phyloP scores from a whole-genome alignment of 2,329 filamentous ascomycete species.

The Daldinia sp. region DNA sequence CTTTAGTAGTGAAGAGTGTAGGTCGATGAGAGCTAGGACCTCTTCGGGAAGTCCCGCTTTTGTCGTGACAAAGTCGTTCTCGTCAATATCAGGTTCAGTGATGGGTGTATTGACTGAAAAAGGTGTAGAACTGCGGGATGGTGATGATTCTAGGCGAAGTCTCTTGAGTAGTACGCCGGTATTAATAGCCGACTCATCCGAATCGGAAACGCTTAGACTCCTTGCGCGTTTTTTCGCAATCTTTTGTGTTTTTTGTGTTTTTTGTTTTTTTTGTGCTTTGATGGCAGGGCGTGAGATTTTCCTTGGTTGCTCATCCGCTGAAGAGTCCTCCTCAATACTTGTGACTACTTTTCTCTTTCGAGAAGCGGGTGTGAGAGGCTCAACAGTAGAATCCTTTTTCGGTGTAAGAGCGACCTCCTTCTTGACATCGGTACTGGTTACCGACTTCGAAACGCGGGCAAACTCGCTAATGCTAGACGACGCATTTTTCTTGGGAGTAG shows the following conservation, averaged over 20 bases:
- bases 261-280: conserved; percentile 43
- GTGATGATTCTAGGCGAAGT: conserved; percentile 56
- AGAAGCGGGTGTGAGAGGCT: conserved; percentile 53
- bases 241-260: too few species aligned
- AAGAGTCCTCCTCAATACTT: conserved; percentile 50
- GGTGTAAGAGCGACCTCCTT: conserved; percentile 45
- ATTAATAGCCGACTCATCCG: conserved; percentile 51
- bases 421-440: conserved; percentile 47
- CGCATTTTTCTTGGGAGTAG: conserved; percentile 46
- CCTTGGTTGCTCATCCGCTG: conserved; percentile 48
- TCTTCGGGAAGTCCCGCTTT: conserved; percentile 60
- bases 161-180: conserved; percentile 56
- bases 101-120: conserved; percentile 55
- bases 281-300: conserved; percentile 35
- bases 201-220: conserved; percentile 51
- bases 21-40: conserved; percentile 69
- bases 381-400: conserved; percentile 60
- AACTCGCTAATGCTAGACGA: conserved; percentile 59
- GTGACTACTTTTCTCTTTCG: conserved; percentile 53
- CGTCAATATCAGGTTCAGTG: conserved; percentile 54
- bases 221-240: conserved; percentile 50
- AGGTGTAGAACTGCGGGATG: conserved; percentile 51
- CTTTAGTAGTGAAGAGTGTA: conserved; percentile 76
- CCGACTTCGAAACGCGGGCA: conserved; percentile 61
- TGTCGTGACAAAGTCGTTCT: conserved; percentile 38